Conservation (phyloP, 352 stramenopile genomes). For the Phytophthora cajani region DNA sequence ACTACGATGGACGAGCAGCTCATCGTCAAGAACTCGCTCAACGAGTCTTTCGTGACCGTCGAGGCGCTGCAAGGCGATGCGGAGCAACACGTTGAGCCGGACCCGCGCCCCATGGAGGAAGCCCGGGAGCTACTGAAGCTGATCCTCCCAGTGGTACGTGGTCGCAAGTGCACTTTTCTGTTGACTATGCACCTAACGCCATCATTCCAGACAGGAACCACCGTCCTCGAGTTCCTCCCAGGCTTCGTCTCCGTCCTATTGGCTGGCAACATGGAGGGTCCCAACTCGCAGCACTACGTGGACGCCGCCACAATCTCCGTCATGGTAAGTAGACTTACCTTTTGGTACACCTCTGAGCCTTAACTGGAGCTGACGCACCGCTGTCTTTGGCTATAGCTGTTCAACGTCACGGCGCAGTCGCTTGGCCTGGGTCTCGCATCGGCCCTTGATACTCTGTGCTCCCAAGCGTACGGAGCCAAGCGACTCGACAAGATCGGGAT, state of each 20-base stretch:
- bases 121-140: slow-evolving; percentile 12
- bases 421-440: slow-evolving; percentile 67
- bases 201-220: slow-evolving; percentile 15
- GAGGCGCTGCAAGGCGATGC: not conserved
- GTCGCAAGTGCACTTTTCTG: not conserved
- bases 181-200: not conserved
- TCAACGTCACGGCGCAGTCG: slow-evolving; percentile 67
- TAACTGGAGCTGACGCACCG: not conserved
- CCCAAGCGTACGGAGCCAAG: slow-evolving; percentile 65
- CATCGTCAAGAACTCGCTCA: slow-evolving; percentile 4
- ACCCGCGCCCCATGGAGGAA: slow-evolving; percentile 8
- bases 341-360: no score
- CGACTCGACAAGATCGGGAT: slow-evolving; percentile 66
- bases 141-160: slow-evolving; percentile 17
- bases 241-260: slow-evolving; percentile 39
- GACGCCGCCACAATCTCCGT: slow-evolving; percentile 56
- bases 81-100: slow-evolving; percentile 6
- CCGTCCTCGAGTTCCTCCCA: slow-evolving; percentile 36
- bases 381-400: slow-evolving; percentile 34
- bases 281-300: slow-evolving; percentile 59
- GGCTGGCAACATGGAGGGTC: slow-evolving; percentile 63
- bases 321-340: slow-evolving; percentile 37
- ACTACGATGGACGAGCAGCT: slow-evolving; percentile 15
- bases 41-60: slow-evolving; percentile 19
- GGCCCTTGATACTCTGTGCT: slow-evolving; percentile 79